These are phyloP conservation scores for Lactarius hatsudake DNA, from an alignment of 768 basidiomycete species.

Conservation along the genomic window DNA sequence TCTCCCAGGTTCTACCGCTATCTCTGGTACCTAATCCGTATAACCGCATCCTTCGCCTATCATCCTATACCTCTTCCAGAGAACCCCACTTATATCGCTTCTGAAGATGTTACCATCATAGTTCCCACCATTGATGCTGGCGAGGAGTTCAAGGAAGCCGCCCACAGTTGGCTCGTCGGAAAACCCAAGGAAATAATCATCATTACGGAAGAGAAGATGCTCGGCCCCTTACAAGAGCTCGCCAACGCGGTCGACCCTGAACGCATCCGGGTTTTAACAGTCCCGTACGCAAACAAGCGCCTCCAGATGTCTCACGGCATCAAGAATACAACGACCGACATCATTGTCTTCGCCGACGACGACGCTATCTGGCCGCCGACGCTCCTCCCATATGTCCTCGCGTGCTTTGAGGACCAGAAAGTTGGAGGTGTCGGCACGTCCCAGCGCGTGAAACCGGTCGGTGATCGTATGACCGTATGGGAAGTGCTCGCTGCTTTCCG, in stretches of 20 bases:
- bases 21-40: conserved; percentile 87
- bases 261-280: conserved; percentile 82
- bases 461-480: conserved; percentile 84
- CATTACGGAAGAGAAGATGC: conserved; percentile 86
- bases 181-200: conserved; percentile 83
- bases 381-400: conserved; percentile 82
- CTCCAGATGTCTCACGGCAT: conserved; percentile 94
- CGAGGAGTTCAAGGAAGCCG: conserved; percentile 92
- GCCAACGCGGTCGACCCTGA: conserved; percentile 84
- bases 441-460: conserved; percentile 82
- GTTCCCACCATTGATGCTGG: conserved; percentile 96
- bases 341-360: conserved; percentile 93
- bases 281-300: conserved; percentile 91
- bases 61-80: conserved; percentile 86
- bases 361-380: conserved; percentile 96
- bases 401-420: conserved; percentile 93
- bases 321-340: conserved; percentile 85
- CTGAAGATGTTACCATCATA: conserved; percentile 94
- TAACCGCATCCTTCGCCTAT: conserved; percentile 76
- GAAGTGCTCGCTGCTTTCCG: conserved; percentile 93
- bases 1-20: conserved; percentile 80
- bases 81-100: conserved; percentile 85
- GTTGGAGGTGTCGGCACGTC: conserved; percentile 90
- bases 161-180: conserved; percentile 87
- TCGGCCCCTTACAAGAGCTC: conserved; percentile 82